Percentiles rank a stretch among this genome's conserved stretches.
phyloP scores from a whole-genome alignment of 495 filamentous ascomycete genomes.

The Echria macrotheca region DNA sequence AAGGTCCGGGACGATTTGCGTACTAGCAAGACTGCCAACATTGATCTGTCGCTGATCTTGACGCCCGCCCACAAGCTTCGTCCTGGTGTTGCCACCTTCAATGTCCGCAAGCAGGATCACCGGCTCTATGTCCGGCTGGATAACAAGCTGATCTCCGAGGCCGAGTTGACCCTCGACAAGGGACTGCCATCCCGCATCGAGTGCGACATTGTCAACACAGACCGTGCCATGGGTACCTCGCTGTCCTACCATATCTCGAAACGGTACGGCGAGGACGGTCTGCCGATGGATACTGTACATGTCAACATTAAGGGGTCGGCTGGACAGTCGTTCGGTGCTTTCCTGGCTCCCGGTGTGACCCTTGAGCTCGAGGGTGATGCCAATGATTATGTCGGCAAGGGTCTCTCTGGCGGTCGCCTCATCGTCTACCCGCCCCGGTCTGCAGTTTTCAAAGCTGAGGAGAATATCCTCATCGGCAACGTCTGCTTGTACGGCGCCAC shows the following conservation, averaged over 20 bases:
- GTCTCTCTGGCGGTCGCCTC: conserved; percentile 88
- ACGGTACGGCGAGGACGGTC: conserved; percentile 81
- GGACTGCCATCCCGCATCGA: conserved; percentile 92
- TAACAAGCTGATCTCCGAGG: conserved; percentile 98
- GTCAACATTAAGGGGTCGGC: conserved; percentile 98
- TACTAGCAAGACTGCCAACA: conserved; percentile 83
- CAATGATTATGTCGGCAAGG: conserved; percentile 99
- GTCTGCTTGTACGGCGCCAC: conserved; percentile 98
- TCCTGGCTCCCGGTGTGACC: conserved; percentile 90
- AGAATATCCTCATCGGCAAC: conserved; percentile 95
- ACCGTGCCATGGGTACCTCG: conserved; percentile 90
- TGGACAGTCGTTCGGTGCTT: conserved; percentile 96
- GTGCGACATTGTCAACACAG: conserved; percentile 97
- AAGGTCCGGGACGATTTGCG: conserved; percentile 85
- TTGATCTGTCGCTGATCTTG: conserved; percentile 91
- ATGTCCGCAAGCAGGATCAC: conserved; percentile 98
- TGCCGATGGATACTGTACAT: conserved; percentile 94
- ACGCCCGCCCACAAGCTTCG: conserved; percentile 95
- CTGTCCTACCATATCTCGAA: conserved; percentile 96
- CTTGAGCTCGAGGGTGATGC: conserved; percentile 95
- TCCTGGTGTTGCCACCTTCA: conserved; percentile 96
- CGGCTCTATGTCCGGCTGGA: conserved; percentile 88
- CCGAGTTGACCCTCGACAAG: conserved; percentile 94
- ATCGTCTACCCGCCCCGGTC: conserved; percentile 94
- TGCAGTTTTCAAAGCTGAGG: conserved; percentile 94